Percentiles rank a stretch among this genome's conserved stretches.
Evolutionary conservation across 2,329 filamentous ascomycete species (phyloP).

Genomic region (Lasiodiplodia theobromae): DNA sequence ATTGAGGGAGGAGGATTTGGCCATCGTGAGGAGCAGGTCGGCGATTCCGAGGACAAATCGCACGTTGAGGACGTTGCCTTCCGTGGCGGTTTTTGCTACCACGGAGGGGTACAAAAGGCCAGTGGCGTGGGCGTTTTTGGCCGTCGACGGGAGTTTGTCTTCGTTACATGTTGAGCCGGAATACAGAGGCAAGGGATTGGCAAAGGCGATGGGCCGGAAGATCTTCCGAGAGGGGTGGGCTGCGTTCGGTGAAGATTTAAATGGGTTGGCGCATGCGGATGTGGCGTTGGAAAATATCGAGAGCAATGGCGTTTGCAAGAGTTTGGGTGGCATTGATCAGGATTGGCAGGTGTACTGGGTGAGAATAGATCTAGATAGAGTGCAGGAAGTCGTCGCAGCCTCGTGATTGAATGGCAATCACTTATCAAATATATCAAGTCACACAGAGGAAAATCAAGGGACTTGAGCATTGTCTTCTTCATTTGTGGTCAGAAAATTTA

Average conservation of each 20-base stretch:
- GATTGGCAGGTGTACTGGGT: slow-evolving; percentile 68
- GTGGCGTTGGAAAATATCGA: slow-evolving; percentile 67
- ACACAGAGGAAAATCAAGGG: not conserved
- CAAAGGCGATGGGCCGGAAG: slow-evolving; percentile 66
- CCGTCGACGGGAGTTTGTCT: slow-evolving; percentile 67
- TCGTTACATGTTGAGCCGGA: slow-evolving; percentile 66
- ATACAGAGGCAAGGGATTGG: slow-evolving; percentile 68
- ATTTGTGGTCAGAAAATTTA: not conserved
- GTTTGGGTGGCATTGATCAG: slow-evolving; percentile 61
- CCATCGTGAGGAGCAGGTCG: slow-evolving; percentile 61
- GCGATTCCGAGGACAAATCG: slow-evolving; percentile 62
- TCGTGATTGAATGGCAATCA: not conserved
- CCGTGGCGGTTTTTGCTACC: slow-evolving; percentile 47
- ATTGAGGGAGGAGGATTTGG: slow-evolving; percentile 61
- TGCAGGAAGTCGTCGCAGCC: not conserved
- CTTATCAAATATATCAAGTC: not conserved
- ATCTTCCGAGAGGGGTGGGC: slow-evolving; percentile 58
- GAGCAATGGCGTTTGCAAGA: slow-evolving; percentile 68
- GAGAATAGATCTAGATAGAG: slow-evolving; percentile 48
- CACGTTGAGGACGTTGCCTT: slow-evolving; percentile 51
- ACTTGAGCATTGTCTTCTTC: not conserved
- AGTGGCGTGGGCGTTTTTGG: slow-evolving; percentile 71
- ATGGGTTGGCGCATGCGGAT: slow-evolving; percentile 56
- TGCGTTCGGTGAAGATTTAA: slow-evolving; percentile 28
- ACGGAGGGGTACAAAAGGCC: slow-evolving; percentile 40